Conservation (phyloP, 768 basidiomycete species). For the Mycena haematopus region DNA sequence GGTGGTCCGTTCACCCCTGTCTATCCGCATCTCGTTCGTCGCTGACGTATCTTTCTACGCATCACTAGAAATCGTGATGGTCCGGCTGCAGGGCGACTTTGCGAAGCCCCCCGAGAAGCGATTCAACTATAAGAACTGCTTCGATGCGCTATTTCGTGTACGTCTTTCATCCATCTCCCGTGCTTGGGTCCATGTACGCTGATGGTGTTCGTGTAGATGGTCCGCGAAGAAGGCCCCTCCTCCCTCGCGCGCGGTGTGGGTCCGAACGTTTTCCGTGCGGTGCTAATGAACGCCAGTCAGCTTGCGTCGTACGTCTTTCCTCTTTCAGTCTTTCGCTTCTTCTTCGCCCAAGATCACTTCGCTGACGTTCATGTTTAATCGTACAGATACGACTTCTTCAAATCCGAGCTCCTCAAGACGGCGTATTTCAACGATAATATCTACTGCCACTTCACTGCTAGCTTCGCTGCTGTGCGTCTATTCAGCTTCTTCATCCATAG, state of each 20-base stretch:
- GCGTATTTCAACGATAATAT: slow-evolving; percentile 84
- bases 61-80: slow-evolving; percentile 78
- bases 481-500: too few species aligned
- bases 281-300: slow-evolving; percentile 93
- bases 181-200: too few species aligned
- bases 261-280: slow-evolving; percentile 85
- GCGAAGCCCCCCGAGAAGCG: slow-evolving; percentile 88
- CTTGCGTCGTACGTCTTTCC: slow-evolving; percentile 74
- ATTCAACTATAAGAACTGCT: slow-evolving; percentile 89
- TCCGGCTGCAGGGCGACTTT: slow-evolving; percentile 89
- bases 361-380: slow-evolving; percentile 33
- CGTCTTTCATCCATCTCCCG: slow-evolving; percentile 39
- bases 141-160: slow-evolving; percentile 87
- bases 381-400: slow-evolving; percentile 85
- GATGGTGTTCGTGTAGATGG: slow-evolving; percentile 61
- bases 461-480: slow-evolving; percentile 77
- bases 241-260: slow-evolving; percentile 79
- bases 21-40: not conserved
- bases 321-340: too few species aligned
- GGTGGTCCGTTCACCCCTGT: slow-evolving; percentile 56
- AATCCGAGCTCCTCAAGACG: slow-evolving; percentile 77
- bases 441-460: slow-evolving; percentile 81
- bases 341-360: not conserved
- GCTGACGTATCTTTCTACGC: too few species aligned
- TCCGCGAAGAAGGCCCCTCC: slow-evolving; percentile 82